A percentile compares a stretch with the other conserved stretches of the same genome.
These are phyloP conservation scores for Lanmaoa rubissima DNA, from an alignment of 768 basidiomycete genomes.

Conservation along the genomic window DNA sequence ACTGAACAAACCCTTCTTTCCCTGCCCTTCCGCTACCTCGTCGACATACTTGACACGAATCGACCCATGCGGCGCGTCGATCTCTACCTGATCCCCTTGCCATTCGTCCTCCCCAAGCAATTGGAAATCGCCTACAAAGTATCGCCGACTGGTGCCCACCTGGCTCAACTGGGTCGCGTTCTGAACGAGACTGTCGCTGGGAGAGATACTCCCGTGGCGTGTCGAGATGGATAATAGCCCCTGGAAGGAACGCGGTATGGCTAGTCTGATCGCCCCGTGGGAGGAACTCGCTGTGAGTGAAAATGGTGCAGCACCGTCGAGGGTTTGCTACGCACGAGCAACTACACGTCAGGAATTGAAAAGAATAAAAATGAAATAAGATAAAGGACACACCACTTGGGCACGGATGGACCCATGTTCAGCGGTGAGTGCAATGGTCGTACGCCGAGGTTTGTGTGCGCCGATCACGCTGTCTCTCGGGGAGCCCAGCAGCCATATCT, in stretches of 20 bases:
- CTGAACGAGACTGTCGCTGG: slow-evolving; percentile 14
- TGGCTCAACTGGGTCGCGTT: slow-evolving; percentile 26
- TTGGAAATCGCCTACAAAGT: slow-evolving; percentile 28
- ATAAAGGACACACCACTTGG: no score
- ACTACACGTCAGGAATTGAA: background rate
- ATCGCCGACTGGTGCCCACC: slow-evolving; percentile 10
- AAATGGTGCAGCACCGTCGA: slow-evolving; percentile 18
- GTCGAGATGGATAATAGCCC: slow-evolving; percentile 21
- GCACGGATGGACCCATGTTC: background rate
- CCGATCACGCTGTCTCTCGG: background rate
- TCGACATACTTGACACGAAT: slow-evolving; percentile 22
- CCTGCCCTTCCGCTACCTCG: slow-evolving; percentile 1
- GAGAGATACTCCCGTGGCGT: slow-evolving; percentile 12
- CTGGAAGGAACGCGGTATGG: slow-evolving; percentile 23
- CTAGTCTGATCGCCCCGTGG: slow-evolving; percentile 16
- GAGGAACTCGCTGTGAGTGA: slow-evolving; percentile 4
- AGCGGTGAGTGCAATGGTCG: slow-evolving; percentile 22
- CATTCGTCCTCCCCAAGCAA: slow-evolving; percentile 18
- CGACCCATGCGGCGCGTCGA: slow-evolving; percentile 20
- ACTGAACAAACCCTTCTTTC: slow-evolving; percentile 17
- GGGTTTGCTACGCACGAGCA: slow-evolving; percentile 6
- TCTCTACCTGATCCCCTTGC: slow-evolving; percentile 23
- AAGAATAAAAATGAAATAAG: no score
- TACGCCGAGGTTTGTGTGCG: slow-evolving; percentile 12
- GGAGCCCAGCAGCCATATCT: slow-evolving; percentile 37